A percentile compares a stretch with the other conserved stretches of the same genome.
phyloP scores from a whole-genome alignment of 805 yeast species.

The Candida succiphila region DNA sequence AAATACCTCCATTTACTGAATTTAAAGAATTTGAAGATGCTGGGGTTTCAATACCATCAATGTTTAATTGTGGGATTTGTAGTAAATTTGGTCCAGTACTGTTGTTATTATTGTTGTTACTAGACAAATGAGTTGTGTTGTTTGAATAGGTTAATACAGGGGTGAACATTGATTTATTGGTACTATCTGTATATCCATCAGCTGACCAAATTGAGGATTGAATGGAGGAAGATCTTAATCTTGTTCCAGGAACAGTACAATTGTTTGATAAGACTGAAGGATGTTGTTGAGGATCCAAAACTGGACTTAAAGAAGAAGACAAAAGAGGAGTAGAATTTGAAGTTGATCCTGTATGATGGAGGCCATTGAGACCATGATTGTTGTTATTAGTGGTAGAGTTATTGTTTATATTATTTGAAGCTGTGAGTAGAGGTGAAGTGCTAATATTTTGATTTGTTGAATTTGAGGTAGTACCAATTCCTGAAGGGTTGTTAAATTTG shows the following conservation, averaged over 20 bases:
- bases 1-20: too few species aligned
- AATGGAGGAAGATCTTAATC: conserved; percentile 50
- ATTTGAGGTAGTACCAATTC: not conserved
- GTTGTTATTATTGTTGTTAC: not conserved
- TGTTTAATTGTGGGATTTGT: too few species aligned
- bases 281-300: too few species aligned
- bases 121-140: conserved; percentile 1
- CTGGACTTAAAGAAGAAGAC: too few species aligned
- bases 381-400: not conserved
- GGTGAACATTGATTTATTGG: conserved; percentile 6
- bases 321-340: too few species aligned
- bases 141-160: conserved; percentile 5
- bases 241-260: conserved; percentile 9
- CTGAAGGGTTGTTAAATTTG: conserved; percentile 24
- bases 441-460: conserved; percentile 1
- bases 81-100: conserved; percentile 18
- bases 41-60: not conserved
- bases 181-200: conserved; percentile 15
- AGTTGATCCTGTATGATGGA: conserved; percentile 6
- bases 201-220: conserved; percentile 54
- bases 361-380: too few species aligned
- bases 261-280: too few species aligned
- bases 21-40: not conserved
- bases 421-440: conserved; percentile 1
- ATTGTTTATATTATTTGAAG: conserved; percentile 2